phyloP scores from a whole-genome alignment of 495 filamentous ascomycete genomes.

The Apiosordaria backusii region DNA sequence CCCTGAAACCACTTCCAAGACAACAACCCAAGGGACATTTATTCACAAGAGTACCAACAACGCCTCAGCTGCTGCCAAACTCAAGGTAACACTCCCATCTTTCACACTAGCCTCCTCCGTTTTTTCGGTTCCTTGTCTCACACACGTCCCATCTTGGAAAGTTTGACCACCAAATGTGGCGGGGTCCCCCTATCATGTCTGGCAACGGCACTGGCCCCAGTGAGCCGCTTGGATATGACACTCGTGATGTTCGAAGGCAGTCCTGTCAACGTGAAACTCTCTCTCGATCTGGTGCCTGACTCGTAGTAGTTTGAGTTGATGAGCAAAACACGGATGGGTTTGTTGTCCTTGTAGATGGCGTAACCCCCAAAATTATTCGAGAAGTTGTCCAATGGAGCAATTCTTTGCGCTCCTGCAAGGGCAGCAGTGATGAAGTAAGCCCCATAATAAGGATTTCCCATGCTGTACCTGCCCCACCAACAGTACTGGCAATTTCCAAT shows the following conservation, averaged over 20 bases:
- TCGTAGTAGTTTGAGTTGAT: slow-evolving; percentile 59
- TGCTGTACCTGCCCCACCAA: slow-evolving; percentile 55
- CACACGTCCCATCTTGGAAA: slow-evolving; percentile 54
- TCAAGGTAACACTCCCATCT: slow-evolving; percentile 46
- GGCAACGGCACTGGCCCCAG: slow-evolving; percentile 46
- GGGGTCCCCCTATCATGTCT: slow-evolving; percentile 47
- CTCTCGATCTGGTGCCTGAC: slow-evolving; percentile 42
- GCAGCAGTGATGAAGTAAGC: slow-evolving; percentile 54
- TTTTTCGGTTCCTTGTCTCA: slow-evolving; percentile 40
- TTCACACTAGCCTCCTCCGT: slow-evolving; percentile 39
- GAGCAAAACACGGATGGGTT: slow-evolving; percentile 44
- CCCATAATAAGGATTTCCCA: slow-evolving; percentile 57
- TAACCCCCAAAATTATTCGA: slow-evolving; percentile 51
- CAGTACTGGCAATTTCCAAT: slow-evolving; percentile 61
- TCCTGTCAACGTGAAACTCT: slow-evolving; percentile 48
- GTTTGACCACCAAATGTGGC: slow-evolving; percentile 52
- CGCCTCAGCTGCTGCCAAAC: slow-evolving; percentile 52
- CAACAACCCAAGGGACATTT: no score
- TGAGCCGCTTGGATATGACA: slow-evolving; percentile 52
- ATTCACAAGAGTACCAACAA: slow-evolving; percentile 49
- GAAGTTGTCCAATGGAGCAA: slow-evolving; percentile 51
- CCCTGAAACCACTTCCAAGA: no score
- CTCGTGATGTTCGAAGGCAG: slow-evolving; percentile 26
- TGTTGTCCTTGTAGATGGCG: slow-evolving; percentile 43
- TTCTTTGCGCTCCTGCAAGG: slow-evolving; percentile 47